These are phyloP conservation scores for Teratosphaeriaceae sp. DNA, from an alignment of 2,329 filamentous ascomycete species.

Conservation along the genomic window DNA sequence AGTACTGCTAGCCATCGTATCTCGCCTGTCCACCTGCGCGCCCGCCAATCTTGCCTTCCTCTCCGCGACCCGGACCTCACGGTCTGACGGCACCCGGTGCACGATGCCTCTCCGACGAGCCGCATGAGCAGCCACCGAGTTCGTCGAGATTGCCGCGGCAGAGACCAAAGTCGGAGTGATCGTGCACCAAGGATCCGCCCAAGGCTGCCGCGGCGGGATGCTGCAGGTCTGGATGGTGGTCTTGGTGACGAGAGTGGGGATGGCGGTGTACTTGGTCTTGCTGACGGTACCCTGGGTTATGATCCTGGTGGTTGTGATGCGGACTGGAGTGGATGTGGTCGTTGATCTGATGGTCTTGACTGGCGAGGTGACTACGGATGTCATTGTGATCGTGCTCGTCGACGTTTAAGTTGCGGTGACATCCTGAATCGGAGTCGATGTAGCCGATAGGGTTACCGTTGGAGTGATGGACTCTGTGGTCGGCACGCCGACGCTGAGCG, in stretches of 20 bases:
- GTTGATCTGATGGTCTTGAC: conserved; percentile 2
- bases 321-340: conserved; percentile 4
- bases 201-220: conserved; percentile 17
- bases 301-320: conserved; percentile 14
- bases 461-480: background rate
- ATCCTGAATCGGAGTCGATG: background rate
- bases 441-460: background rate
- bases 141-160: background rate
- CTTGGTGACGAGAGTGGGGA: conserved; percentile 16
- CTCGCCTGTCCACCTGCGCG: conserved; percentile 14
- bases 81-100: background rate
- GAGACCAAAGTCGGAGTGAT: conserved; percentile 28
- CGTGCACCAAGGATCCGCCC: conserved; percentile 29
- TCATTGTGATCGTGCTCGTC: background rate
- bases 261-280: conserved; percentile 4
- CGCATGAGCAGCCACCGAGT: background rate
- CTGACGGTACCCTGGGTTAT: conserved; percentile 2
- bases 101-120: background rate
- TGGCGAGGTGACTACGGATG: background rate
- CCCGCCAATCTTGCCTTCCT: background rate
- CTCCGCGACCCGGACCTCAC: background rate
- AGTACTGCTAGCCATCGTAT: conserved; percentile 23
- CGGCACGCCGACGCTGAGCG: background rate
- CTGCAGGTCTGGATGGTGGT: conserved; percentile 34
- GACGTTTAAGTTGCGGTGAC: background rate